phyloP scores from a whole-genome alignment of 805 yeast species.

The Jamesozyma rosinii region DNA sequence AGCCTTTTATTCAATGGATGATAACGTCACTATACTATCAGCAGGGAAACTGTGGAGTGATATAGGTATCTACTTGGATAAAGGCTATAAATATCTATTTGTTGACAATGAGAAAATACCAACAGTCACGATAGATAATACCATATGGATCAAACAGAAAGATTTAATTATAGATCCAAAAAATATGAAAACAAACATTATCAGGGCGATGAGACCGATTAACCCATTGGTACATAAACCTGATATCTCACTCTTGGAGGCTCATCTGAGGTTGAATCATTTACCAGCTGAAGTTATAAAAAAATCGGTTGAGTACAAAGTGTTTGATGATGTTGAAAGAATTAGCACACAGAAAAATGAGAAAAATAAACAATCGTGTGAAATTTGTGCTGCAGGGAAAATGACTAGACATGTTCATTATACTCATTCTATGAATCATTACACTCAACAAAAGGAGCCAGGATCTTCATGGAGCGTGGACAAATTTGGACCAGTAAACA shows the following conservation, averaged over 20 bases:
- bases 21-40: not conserved
- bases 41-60: not conserved
- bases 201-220: too few species aligned
- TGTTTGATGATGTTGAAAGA: too few species aligned
- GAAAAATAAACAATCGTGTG: not conserved
- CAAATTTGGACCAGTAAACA: slow-evolving; percentile 4
- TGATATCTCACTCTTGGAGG: too few species aligned
- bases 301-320: too few species aligned
- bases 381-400: slow-evolving; percentile 3
- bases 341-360: too few species aligned
- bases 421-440: slow-evolving; percentile 5
- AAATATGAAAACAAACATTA: too few species aligned
- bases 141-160: not conserved
- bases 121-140: not conserved
- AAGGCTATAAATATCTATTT: not conserved
- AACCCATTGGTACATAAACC: too few species aligned
- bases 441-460: not conserved
- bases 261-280: too few species aligned
- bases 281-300: too few species aligned
- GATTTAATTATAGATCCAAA: too few species aligned
- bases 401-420: slow-evolving; percentile 2
- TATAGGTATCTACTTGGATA: not conserved
- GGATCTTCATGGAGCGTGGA: slow-evolving; percentile 8
- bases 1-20: not conserved
- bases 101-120: not conserved